These are phyloP conservation scores for Amanita polypyramis DNA, from an alignment of 768 basidiomycete genomes.

Conservation along the genomic window DNA sequence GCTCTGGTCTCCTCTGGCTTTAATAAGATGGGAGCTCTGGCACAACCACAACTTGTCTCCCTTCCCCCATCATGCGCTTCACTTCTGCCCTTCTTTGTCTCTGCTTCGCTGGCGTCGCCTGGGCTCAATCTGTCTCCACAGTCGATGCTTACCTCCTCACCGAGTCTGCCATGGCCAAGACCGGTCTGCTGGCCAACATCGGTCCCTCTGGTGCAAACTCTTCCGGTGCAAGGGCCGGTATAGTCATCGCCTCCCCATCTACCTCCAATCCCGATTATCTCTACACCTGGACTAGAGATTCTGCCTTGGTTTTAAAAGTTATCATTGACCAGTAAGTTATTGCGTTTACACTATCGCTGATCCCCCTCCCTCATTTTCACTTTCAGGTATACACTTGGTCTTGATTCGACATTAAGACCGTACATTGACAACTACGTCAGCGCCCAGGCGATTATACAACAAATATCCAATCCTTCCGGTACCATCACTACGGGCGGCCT, in stretches of 20 bases:
- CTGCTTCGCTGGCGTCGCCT: conserved; percentile 1
- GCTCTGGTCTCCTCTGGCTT: no score
- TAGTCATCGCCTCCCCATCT: conserved; percentile 42
- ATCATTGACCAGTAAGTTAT: conserved; percentile 29
- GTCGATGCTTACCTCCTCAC: conserved; percentile 2
- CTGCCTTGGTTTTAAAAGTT: conserved; percentile 48
- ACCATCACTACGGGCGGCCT: conserved; percentile 49
- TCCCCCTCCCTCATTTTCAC: not conserved
- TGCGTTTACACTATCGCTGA: no score
- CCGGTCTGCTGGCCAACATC: conserved; percentile 49
- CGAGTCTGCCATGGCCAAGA: conserved; percentile 19
- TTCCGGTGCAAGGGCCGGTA: conserved; percentile 34
- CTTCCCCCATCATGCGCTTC: not conserved
- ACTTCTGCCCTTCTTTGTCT: not conserved
- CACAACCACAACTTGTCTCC: no score
- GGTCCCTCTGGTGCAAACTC: conserved; percentile 36
- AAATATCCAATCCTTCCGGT: conserved; percentile 58
- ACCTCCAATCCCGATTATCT: conserved; percentile 41
- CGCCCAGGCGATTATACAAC: conserved; percentile 44
- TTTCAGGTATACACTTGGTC: conserved; percentile 29
- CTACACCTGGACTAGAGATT: conserved; percentile 61
- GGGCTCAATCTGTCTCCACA: not conserved
- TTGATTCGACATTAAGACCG: conserved; percentile 34
- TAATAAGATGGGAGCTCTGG: no score
- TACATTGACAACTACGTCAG: conserved; percentile 46